Percentiles rank a stretch among this genome's conserved stretches.
Conservation (phyloP, 805 yeast genomes). For the Wickerhamiella domercqiae region DNA sequence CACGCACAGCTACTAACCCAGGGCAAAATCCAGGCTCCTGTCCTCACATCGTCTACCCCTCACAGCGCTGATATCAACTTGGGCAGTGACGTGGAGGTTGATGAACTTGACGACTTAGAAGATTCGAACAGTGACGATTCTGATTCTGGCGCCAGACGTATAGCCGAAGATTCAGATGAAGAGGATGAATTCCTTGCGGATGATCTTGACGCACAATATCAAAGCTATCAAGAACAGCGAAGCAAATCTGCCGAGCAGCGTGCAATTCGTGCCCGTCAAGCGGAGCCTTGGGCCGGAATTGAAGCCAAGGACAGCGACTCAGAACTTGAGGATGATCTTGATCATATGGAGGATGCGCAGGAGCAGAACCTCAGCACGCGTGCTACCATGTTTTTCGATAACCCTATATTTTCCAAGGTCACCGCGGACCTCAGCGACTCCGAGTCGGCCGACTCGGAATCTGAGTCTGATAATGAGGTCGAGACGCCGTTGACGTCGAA, state of each 20-base stretch:
- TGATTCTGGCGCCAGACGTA: constrained; percentile 9
- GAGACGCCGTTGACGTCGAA: constrained; percentile 5
- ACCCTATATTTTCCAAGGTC: constrained; percentile 23
- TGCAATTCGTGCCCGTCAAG: constrained; percentile 38
- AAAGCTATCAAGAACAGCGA: constrained; percentile 37
- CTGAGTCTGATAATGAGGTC: constrained; percentile 1
- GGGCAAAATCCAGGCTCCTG: constrained; percentile 44
- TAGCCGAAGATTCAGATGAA: constrained; percentile 21
- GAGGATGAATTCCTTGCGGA: constrained; percentile 48
- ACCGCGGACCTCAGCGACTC: constrained; percentile 6
- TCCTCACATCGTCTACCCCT: constrained; percentile 2
- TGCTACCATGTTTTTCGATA: constrained; percentile 27
- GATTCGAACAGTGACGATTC: constrained; percentile 21
- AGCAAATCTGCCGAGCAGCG: constrained; percentile 34
- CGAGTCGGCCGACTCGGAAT: constrained; percentile 9
- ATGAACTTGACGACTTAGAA: constrained; percentile 24
- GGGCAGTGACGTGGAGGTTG: constrained; percentile 24
- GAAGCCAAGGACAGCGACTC: constrained; percentile 19
- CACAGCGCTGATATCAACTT: constrained; percentile 14
- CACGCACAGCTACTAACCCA: constrained; percentile 53
- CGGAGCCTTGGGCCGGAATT: constrained; percentile 23
- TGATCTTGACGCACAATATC: constrained; percentile 72
- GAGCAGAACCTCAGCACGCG: constrained; percentile 22
- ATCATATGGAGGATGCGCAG: constrained; percentile 6
- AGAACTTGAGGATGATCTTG: constrained; percentile 14